Evolutionary conservation across 208 protist species (phyloP).

Genomic region (Crithidia acanthocephali): DNA sequence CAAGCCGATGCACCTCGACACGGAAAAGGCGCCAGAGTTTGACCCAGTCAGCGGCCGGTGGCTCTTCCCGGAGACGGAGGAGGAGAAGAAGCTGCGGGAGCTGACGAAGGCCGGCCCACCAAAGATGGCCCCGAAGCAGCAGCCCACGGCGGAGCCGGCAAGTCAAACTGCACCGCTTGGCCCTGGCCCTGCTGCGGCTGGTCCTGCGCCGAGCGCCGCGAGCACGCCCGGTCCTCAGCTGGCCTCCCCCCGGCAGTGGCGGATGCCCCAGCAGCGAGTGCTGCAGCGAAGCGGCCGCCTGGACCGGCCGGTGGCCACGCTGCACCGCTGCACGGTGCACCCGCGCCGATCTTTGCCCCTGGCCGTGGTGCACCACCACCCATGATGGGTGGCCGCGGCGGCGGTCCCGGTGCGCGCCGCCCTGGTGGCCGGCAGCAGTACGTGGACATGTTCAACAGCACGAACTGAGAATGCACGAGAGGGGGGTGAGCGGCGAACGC

Average conservation of each 20-base stretch:
- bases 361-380: constrained; percentile 30
- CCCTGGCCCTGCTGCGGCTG: constrained; percentile 17
- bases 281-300: background rate
- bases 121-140: constrained; percentile 39
- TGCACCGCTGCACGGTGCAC: background rate
- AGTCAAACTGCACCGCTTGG: constrained; percentile 3
- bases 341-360: background rate
- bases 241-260: background rate
- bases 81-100: constrained; percentile 76
- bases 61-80: constrained; percentile 83
- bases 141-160: too few relatives aligned
- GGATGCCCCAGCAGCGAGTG: background rate
- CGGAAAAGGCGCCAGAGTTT: constrained; percentile 74
- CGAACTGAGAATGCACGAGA: background rate
- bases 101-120: constrained; percentile 71
- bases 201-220: constrained; percentile 5
- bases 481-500: background rate
- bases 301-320: background rate
- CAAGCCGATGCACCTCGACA: constrained; percentile 91
- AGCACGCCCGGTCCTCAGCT: background rate
- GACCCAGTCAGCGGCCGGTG: constrained; percentile 77
- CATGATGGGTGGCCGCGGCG: constrained; percentile 25
- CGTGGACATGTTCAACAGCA: constrained; percentile 83
- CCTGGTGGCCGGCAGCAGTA: constrained; percentile 56
- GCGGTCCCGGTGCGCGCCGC: constrained; percentile 18